A percentile compares a stretch with the other conserved stretches of the same genome.
Conservation (phyloP, 2,329 filamentous ascomycete genomes). For the Dothideomycetes sp. region DNA sequence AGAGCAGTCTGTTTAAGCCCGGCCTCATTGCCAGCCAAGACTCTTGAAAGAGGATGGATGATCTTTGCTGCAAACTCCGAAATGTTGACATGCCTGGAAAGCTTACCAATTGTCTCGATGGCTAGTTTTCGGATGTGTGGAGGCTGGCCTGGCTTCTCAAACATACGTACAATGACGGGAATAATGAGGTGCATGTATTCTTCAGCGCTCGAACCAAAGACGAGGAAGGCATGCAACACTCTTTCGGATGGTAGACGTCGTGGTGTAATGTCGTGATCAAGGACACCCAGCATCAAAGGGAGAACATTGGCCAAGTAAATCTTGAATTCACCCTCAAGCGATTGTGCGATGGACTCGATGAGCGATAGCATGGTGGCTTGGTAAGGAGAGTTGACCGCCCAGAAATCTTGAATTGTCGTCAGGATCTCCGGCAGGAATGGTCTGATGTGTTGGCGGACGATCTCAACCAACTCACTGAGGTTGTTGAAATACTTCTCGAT, state of each 20-base stretch:
- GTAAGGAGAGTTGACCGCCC: slow-evolving; percentile 69
- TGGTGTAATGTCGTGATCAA: slow-evolving; percentile 72
- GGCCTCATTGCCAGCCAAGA: slow-evolving; percentile 65
- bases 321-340: slow-evolving; percentile 95
- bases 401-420: slow-evolving; percentile 78
- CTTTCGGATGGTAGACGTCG: slow-evolving; percentile 78
- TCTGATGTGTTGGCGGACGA: slow-evolving; percentile 92
- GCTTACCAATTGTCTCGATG: slow-evolving; percentile 88
- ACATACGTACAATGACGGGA: slow-evolving; percentile 86
- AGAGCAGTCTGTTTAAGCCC: slow-evolving; percentile 71
- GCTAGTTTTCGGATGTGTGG: slow-evolving; percentile 72
- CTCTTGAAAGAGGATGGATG: slow-evolving; percentile 81
- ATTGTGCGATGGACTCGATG: slow-evolving; percentile 87
- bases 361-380: slow-evolving; percentile 87
- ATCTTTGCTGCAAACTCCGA: slow-evolving; percentile 96
- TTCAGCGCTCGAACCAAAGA: slow-evolving; percentile 90
- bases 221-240: slow-evolving; percentile 87
- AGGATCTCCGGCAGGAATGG: slow-evolving; percentile 84
- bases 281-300: slow-evolving; percentile 85
- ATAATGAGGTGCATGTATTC: slow-evolving; percentile 99
- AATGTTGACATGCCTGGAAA: slow-evolving; percentile 92
- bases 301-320: slow-evolving; percentile 83
- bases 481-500: slow-evolving; percentile 98
- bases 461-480: slow-evolving; percentile 81
- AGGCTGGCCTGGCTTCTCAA: slow-evolving; percentile 80